Evolutionary conservation across 805 yeast genomes (phyloP).

Genomic region (Debaryomyces tyrocola): DNA sequence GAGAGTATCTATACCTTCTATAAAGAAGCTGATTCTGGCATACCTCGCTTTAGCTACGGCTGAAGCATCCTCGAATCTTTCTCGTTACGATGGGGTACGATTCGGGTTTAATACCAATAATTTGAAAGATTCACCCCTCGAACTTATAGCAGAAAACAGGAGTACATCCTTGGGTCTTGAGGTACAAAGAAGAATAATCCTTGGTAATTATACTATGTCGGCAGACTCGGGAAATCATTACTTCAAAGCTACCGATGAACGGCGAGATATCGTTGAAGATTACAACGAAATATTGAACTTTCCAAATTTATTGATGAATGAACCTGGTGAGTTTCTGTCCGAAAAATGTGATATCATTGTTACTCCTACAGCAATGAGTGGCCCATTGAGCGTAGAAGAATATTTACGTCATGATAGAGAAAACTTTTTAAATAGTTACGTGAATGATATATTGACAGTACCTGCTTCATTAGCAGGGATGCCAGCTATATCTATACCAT

Average conservation of each 20-base stretch:
- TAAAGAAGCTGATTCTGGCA: slow-evolving; percentile 67
- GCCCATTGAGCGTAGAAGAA: slow-evolving; percentile 55
- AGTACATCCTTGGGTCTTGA: slow-evolving; percentile 71
- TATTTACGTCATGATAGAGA: slow-evolving; percentile 32
- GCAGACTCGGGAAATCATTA: slow-evolving; percentile 76
- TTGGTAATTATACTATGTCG: slow-evolving; percentile 86
- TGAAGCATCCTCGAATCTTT: slow-evolving; percentile 89
- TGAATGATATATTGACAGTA: slow-evolving; percentile 82
- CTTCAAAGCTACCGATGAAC: slow-evolving; percentile 67
- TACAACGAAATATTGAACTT: slow-evolving; percentile 62
- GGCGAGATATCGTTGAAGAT: slow-evolving; percentile 61
- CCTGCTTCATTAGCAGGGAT: slow-evolving; percentile 92
- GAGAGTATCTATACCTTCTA: slow-evolving; percentile 69
- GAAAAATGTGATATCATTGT: slow-evolving; percentile 63
- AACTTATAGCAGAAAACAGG: slow-evolving; percentile 49
- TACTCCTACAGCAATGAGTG: slow-evolving; percentile 66
- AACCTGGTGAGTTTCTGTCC: slow-evolving; percentile 10
- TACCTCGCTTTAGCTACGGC: slow-evolving; percentile 89
- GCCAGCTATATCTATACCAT: slow-evolving; percentile 82
- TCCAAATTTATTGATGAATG: slow-evolving; percentile 36
- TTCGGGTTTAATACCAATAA: slow-evolving; percentile 60
- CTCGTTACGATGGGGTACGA: slow-evolving; percentile 88
- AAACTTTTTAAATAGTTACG: slow-evolving; percentile 60
- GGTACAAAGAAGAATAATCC: slow-evolving; percentile 75
- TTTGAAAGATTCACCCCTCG: slow-evolving; percentile 5